These are phyloP conservation scores for Epichloe typhina DNA, from an alignment of 2,329 filamentous ascomycete genomes.

Conservation along the genomic window DNA sequence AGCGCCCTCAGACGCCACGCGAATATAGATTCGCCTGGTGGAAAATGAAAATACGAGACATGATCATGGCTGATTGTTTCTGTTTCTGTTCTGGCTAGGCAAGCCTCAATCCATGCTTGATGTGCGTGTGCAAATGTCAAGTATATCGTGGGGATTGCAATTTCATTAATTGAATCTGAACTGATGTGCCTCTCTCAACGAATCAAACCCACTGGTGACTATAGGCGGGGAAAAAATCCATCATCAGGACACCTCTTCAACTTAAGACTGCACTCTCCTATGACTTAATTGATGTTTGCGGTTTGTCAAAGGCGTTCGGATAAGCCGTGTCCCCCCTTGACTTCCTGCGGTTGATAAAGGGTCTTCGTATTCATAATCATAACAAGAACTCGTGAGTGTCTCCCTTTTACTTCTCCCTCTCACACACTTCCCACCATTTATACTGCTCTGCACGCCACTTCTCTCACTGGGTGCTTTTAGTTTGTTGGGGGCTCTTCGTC, in stretches of 20 bases:
- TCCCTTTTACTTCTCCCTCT: neutral
- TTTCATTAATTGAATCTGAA: neutral
- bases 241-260: neutral
- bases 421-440: neutral
- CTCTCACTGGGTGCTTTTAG: conserved; percentile 16
- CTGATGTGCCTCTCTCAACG: neutral
- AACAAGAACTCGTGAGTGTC: neutral
- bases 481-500: conserved; percentile 51
- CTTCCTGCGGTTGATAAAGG: neutral
- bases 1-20: too few species aligned
- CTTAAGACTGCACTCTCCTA: neutral
- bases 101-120: too few species aligned
- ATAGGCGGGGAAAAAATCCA: neutral
- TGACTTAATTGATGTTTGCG: neutral
- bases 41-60: neutral
- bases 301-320: too few species aligned
- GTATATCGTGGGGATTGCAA: neutral
- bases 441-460: neutral
- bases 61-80: neutral
- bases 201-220: neutral
- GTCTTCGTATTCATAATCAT: conserved; percentile 5
- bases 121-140: too few species aligned
- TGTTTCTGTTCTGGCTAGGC: neutral
- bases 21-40: neutral
- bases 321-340: neutral